phyloP scores from a whole-genome alignment of 306 rosid genomes.

The Pyrus pyrifolia region DNA sequence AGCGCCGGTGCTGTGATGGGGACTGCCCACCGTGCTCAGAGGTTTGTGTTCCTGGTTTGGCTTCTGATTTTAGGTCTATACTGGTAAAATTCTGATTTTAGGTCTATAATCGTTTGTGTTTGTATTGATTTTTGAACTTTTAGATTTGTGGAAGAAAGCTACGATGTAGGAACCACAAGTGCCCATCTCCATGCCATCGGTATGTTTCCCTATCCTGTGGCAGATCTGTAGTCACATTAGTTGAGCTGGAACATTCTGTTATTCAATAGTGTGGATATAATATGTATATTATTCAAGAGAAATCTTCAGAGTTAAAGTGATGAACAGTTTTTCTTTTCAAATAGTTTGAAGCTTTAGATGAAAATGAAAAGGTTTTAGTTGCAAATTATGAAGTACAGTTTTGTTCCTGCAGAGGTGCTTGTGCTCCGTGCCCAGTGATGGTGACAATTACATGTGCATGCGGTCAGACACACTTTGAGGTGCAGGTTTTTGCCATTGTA shows the following conservation, averaged over 20 bases:
- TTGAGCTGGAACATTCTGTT: neutral
- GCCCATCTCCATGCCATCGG: conserved; percentile 96
- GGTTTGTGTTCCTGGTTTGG: conserved; percentile 36
- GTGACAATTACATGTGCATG: conserved; percentile 86
- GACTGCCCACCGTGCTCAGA: conserved; percentile 91
- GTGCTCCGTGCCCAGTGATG: conserved; percentile 98
- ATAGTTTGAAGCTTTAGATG: neutral
- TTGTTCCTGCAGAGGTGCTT: conserved; percentile 78
- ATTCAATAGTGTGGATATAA: neutral
- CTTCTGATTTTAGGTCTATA: conserved; percentile 12
- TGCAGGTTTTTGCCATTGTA: conserved; percentile 26
- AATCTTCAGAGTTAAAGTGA: neutral
- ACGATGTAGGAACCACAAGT: conserved; percentile 90
- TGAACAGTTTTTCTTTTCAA: neutral
- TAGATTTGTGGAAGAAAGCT: conserved; percentile 88
- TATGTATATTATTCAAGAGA: neutral
- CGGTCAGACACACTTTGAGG: conserved; percentile 93
- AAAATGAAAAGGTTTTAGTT: neutral
- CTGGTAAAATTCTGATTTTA: neutral
- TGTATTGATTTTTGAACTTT: conserved; percentile 20
- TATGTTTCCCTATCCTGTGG: conserved; percentile 23
- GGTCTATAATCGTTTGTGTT: conserved; percentile 14
- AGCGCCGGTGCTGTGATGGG: conserved; percentile 93
- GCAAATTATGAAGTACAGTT: neutral
- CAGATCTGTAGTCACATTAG: neutral